Percentiles rank a stretch among this genome's conserved stretches.
These are phyloP conservation scores for Collybiopsis luxurians DNA, from an alignment of 768 basidiomycete genomes.

Conservation along the genomic window DNA sequence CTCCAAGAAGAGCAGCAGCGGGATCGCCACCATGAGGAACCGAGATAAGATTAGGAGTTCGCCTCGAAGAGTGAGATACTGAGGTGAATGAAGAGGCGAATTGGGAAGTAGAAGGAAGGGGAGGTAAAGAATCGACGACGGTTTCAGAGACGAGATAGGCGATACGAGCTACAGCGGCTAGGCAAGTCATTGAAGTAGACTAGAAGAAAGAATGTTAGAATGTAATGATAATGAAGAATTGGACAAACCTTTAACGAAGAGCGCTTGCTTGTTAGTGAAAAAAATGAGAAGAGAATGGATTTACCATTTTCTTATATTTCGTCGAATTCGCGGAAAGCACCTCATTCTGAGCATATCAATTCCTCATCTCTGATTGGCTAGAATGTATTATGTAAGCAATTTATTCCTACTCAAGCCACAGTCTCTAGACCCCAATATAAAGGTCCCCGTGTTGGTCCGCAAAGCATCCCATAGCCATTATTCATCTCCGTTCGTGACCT, in stretches of 20 bases:
- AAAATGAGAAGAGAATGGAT: conserved; percentile 3
- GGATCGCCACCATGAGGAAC: conserved; percentile 68
- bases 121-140: conserved; percentile 55
- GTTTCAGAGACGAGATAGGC: conserved; percentile 71
- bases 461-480: no score
- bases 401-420: no score
- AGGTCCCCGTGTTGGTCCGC: no score
- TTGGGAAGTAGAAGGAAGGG: conserved; percentile 34
- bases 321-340: conserved; percentile 3
- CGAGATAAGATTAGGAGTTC: conserved; percentile 41
- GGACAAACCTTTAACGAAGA: neutral
- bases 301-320: conserved; percentile 1
- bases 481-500: no score
- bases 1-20: conserved; percentile 52
- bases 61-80: conserved; percentile 30
- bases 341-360: neutral
- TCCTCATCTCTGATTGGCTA: neutral
- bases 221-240: neutral
- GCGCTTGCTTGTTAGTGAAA: no score
- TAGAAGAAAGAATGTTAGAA: neutral
- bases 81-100: conserved; percentile 40
- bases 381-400: no score
- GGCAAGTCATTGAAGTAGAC: conserved; percentile 11
- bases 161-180: conserved; percentile 56
- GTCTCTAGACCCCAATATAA: no score